phyloP scores from a whole-genome alignment of 306 rosid species.

The Vigna hirtella region DNA sequence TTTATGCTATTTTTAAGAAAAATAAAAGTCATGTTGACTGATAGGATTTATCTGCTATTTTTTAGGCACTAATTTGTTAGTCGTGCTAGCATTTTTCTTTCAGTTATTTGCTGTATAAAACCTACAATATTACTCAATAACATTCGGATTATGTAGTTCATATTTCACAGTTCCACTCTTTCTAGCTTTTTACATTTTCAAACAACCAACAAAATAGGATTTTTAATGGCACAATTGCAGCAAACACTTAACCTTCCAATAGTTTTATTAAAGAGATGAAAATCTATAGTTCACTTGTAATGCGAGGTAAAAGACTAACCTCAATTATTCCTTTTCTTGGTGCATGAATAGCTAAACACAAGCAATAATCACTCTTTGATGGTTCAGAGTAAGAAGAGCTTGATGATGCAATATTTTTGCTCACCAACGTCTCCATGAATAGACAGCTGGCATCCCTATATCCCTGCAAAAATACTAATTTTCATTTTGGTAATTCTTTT shows the following conservation, averaged over 20 bases:
- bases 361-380: conserved; percentile 86
- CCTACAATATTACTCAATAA: too few relatives aligned
- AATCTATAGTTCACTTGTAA: not conserved
- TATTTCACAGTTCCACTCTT: too few relatives aligned
- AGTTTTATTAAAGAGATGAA: conserved; percentile 2
- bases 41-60: too few relatives aligned
- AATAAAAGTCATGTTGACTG: too few relatives aligned
- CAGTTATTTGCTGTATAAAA: too few relatives aligned
- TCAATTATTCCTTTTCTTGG: conserved; percentile 94
- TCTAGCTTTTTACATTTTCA: too few relatives aligned
- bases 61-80: too few relatives aligned
- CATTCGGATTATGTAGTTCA: too few relatives aligned
- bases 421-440: conserved; percentile 96
- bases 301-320: conserved; percentile 53
- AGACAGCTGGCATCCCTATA: conserved; percentile 94
- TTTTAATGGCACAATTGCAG: conserved; percentile 16
- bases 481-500: not conserved
- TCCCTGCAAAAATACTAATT: conserved; percentile 67
- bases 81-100: too few relatives aligned
- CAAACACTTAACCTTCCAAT: not conserved
- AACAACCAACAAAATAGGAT: not conserved
- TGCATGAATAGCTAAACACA: conserved; percentile 98
- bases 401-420: conserved; percentile 69
- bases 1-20: too few relatives aligned
- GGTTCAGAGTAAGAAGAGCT: conserved; percentile 72